These are phyloP conservation scores for Datura wrightii DNA, from an alignment of 257 asterid genomes.

Conservation along the genomic window DNA sequence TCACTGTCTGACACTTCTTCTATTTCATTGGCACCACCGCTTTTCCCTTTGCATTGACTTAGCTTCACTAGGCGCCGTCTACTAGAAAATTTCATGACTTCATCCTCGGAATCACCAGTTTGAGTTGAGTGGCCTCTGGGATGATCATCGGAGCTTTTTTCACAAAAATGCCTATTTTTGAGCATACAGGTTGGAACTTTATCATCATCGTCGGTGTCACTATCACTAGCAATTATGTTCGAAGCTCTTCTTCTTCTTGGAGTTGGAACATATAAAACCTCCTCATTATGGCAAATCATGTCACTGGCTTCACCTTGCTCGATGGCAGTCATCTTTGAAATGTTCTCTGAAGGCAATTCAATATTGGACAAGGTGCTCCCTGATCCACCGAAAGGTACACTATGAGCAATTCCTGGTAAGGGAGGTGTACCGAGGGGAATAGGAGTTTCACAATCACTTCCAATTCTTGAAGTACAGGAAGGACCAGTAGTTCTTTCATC, in stretches of 20 bases:
- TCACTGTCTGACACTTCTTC: constrained; percentile 53
- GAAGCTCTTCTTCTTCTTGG: constrained; percentile 49
- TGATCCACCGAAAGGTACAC: constrained; percentile 36
- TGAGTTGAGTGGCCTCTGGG: constrained; percentile 2
- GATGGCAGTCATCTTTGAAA: constrained; percentile 22
- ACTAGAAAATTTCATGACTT: constrained; percentile 32
- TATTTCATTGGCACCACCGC: constrained; percentile 42
- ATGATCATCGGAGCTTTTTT: constrained; percentile 21
- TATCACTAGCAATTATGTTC: constrained; percentile 51
- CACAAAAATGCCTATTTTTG: constrained; percentile 25
- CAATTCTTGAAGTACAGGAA: not conserved
- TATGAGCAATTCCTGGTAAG: constrained; percentile 21
- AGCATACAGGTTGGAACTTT: constrained; percentile 48
- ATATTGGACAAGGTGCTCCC: constrained; percentile 29
- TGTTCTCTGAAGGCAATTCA: constrained; percentile 33
- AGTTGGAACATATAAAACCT: constrained; percentile 30
- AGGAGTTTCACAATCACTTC: constrained; percentile 20
- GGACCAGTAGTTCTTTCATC: constrained; percentile 40
- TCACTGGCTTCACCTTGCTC: constrained; percentile 43
- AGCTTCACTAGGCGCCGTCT: constrained; percentile 47
- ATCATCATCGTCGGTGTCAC: constrained; percentile 54
- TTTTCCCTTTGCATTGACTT: constrained; percentile 35
- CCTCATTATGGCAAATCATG: constrained; percentile 25
- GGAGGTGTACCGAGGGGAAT: constrained; percentile 20
- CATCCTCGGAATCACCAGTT: constrained; percentile 38